A percentile compares a stretch with the other conserved stretches of the same genome.
phyloP scores from a whole-genome alignment of 352 stramenopile genomes.

The Pythium rhizo-oryzae region DNA sequence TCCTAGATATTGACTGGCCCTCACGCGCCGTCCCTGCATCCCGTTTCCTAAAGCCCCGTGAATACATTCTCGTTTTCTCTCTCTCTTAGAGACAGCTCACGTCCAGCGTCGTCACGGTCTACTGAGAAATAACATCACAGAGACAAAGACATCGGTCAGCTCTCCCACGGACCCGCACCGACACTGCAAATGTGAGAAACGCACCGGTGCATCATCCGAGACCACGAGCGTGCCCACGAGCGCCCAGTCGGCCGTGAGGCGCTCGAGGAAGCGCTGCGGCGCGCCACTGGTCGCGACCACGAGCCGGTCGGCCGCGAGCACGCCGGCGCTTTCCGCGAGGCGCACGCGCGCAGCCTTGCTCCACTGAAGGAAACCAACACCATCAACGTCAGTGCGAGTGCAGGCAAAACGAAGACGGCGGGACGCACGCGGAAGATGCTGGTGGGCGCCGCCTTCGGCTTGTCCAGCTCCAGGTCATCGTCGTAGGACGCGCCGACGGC shows the following conservation, averaged over 20 bases:
- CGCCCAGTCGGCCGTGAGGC: slow-evolving; percentile 47
- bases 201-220: slow-evolving; percentile 51
- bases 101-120: slow-evolving; percentile 27
- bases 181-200: background rate
- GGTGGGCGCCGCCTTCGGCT: slow-evolving; percentile 28
- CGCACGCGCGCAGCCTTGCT: slow-evolving; percentile 39
- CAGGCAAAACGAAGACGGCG: background rate
- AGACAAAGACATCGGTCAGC: background rate
- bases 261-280: slow-evolving; percentile 50
- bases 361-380: slow-evolving; percentile 46
- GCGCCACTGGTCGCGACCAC: slow-evolving; percentile 51
- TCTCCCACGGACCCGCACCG: background rate
- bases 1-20: no score
- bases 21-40: no score
- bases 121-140: no score
- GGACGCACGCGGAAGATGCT: slow-evolving; percentile 58
- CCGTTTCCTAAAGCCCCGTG: no score
- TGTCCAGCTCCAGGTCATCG: slow-evolving; percentile 17
- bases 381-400: background rate
- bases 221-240: slow-evolving; percentile 56
- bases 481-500: slow-evolving; percentile 40
- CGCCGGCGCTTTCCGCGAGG: slow-evolving; percentile 14
- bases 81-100: no score
- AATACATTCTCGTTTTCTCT: no score
- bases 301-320: slow-evolving; percentile 37